Base-by-base conservation (phyloP, 1,284 basidiomycete species). In the Volvariella volvacea region DNA sequence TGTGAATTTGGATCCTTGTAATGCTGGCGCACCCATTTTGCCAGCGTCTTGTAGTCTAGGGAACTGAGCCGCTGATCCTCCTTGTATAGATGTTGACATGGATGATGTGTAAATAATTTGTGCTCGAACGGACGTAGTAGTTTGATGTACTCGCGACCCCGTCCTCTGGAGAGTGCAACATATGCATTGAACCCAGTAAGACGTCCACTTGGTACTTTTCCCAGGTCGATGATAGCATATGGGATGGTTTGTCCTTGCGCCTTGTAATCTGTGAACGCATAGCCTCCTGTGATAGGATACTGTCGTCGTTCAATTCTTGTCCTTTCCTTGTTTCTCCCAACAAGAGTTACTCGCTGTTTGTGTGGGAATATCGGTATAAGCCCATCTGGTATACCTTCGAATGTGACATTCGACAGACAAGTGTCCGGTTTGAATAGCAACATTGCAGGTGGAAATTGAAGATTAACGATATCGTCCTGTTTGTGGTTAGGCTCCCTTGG, bases 361-460 rank as follows among this genome's bases (percentile, higher is more conserved):
- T 31, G 30, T 31, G 30, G 30, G 9, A 31, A 31, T 31, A 31
- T 9, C 30, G 30, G 30, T 9, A 31, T 31, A 9, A 31, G 30
- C 9, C 30, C 30, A 9, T 31, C 30, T 31, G 9, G 9, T 9
- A 31, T 9, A 9, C 30, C 30, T 9, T 31, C 9, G n/a, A 31
- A 31, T n/a, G 9, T 31, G 30, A n/a, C 30, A 9, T 9, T 31
- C 9, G 9, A 9, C 9, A n/a, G 30, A n/a, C n/a, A n/a, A 31
- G 30, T 9, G 30, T 31, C 30, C 9, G 30, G 30, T n/a, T 31
- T 31, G 30, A 31, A 54, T 0, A 59, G 42, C 0, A 58, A 36
- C 3, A 52, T 32, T 0, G 45, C 39, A 0, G 57, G 56, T 1
- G 51, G 56, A 15, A 52, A 54, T 9, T 42, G 19, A 0, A 60